Evolutionary conservation across 768 basidiomycete species (phyloP).

Genomic region (Boletus rubescentipes): DNA sequence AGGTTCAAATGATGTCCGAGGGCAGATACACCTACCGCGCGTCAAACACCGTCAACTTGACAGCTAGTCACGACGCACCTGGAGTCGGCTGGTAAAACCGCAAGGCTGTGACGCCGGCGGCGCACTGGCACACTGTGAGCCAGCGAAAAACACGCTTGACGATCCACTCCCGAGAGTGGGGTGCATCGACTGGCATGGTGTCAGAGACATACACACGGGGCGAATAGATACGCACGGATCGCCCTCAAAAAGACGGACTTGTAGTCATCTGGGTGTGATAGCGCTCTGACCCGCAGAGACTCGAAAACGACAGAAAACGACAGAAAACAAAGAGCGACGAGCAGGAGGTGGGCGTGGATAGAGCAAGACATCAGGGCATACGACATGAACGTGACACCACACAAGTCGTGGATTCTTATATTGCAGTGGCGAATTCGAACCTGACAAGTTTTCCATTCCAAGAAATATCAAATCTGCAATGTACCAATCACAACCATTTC

Average conservation of each 20-base stretch:
- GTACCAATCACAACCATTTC: too few relatives aligned
- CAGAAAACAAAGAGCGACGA: conserved; percentile 20
- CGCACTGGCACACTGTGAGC: conserved; percentile 8
- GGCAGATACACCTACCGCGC: too few relatives aligned
- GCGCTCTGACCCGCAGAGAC: conserved; percentile 9
- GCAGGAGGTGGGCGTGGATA: conserved; percentile 4
- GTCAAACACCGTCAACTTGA: too few relatives aligned
- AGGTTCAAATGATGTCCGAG: too few relatives aligned
- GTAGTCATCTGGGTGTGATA: background rate
- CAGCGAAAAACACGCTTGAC: conserved; percentile 7
- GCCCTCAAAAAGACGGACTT: conserved; percentile 7
- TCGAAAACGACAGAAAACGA: conserved; percentile 1
- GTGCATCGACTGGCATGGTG: conserved; percentile 12
- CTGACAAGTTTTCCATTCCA: too few relatives aligned
- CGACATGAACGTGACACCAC: too few relatives aligned
- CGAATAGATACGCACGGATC: conserved; percentile 10
- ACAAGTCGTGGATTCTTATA: too few relatives aligned
- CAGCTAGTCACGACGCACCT: too few relatives aligned
- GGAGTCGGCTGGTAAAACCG: background rate
- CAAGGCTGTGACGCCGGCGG: background rate
- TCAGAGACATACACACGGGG: background rate
- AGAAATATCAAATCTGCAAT: too few relatives aligned
- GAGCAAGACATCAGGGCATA: conserved; percentile 13
- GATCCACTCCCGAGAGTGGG: conserved; percentile 18
- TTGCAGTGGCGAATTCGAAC: too few relatives aligned